phyloP scores from a whole-genome alignment of 352 stramenopile species.

The Pythium angustatum region DNA sequence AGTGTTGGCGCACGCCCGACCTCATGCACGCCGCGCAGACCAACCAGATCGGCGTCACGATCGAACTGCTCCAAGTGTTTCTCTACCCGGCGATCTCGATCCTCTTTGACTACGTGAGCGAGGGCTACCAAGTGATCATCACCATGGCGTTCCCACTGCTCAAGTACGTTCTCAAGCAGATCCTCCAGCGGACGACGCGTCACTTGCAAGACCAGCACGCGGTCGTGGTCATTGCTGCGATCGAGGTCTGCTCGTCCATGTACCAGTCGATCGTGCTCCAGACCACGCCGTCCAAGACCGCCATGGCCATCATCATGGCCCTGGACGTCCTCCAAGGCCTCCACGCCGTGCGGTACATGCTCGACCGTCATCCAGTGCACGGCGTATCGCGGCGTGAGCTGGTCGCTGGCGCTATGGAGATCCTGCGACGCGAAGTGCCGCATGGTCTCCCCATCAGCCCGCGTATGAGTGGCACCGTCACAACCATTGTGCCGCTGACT shows the following conservation, averaged over 20 bases:
- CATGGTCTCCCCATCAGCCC: not conserved
- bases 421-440: not conserved
- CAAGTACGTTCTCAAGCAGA: slow-evolving; percentile 1
- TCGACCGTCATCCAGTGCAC: slow-evolving; percentile 7
- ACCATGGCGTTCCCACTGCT: slow-evolving; percentile 10
- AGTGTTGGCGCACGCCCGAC: not conserved
- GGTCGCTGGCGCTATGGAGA: not conserved
- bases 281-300: slow-evolving; percentile 9
- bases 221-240: not conserved
- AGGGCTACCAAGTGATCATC: slow-evolving; percentile 1
- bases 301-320: slow-evolving; percentile 20
- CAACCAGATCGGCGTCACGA: slow-evolving; percentile 4
- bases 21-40: not conserved
- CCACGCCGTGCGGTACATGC: not conserved
- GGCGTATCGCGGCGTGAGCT: not conserved
- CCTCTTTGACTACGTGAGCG: slow-evolving; percentile 4
- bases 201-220: not conserved
- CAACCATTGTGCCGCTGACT: too few relatives aligned
- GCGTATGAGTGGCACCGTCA: not conserved
- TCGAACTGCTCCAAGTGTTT: not conserved
- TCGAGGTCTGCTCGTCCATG: slow-evolving; percentile 11
- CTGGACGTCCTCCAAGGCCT: slow-evolving; percentile 22
- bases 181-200: not conserved
- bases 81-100: slow-evolving; percentile 24
- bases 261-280: slow-evolving; percentile 32